These are phyloP conservation scores for Suhomyces ambrosiae DNA, from an alignment of 1,139 yeast genomes.

Conservation along the genomic window DNA sequence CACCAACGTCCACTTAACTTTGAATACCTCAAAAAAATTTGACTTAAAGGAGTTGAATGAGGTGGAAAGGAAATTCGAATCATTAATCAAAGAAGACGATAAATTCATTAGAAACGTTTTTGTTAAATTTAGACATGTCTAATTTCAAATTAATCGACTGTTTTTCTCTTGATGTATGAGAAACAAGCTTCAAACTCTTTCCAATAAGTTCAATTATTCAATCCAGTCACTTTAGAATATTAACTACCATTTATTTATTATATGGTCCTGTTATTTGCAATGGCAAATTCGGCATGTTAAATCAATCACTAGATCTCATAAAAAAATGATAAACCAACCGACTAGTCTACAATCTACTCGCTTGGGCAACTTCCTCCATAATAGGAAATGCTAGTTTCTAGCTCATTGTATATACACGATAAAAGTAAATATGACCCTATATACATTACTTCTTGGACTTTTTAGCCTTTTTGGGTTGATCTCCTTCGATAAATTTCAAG, in stretches of 20 bases:
- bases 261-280: too few relatives aligned
- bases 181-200: too few relatives aligned
- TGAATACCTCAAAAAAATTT: constrained; percentile 22
- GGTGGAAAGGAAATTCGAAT: constrained; percentile 29
- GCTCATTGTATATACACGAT: constrained; percentile 14
- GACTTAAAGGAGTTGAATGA: constrained; percentile 30
- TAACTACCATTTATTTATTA: too few relatives aligned
- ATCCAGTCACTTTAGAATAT: too few relatives aligned
- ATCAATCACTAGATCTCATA: too few relatives aligned
- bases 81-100: constrained; percentile 32
- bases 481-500: constrained; percentile 65
- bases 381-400: background rate
- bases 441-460: constrained; percentile 20
- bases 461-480: constrained; percentile 22
- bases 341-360: too few relatives aligned
- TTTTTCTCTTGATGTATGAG: too few relatives aligned
- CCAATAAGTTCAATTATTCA: too few relatives aligned
- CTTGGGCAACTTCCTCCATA: too few relatives aligned
- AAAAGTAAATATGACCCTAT: constrained; percentile 14
- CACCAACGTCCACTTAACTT: constrained; percentile 37
- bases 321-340: too few relatives aligned
- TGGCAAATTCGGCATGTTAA: too few relatives aligned
- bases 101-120: constrained; percentile 39
- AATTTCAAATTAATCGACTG: too few relatives aligned
- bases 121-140: constrained; percentile 20